These are phyloP conservation scores for Cryptococcus sp. DNA, from an alignment of 1,284 basidiomycete species.

Conservation along the genomic window DNA sequence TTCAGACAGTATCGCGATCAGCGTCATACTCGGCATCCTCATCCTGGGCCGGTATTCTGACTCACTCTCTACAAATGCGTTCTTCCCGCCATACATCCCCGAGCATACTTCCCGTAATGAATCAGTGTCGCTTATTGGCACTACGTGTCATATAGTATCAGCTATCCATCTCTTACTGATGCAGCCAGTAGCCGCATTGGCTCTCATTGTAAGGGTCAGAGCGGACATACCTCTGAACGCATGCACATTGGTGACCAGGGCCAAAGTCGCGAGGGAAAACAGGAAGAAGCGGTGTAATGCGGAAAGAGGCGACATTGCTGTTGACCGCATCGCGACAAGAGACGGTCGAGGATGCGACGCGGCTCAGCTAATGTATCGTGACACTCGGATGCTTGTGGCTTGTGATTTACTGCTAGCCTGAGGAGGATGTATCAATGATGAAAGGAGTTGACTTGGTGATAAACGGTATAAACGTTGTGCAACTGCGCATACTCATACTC, in stretches of 20 bases:
- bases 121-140: conserved; percentile 60
- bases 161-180: background rate
- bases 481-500: too few relatives aligned
- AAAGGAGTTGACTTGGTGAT: too few relatives aligned
- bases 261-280: background rate
- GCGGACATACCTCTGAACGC: background rate
- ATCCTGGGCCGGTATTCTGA: background rate
- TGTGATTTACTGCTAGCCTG: too few relatives aligned
- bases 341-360: too few relatives aligned
- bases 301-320: background rate
- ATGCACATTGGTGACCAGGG: background rate
- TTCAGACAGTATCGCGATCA: background rate
- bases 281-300: background rate
- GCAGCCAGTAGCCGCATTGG: background rate
- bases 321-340: too few relatives aligned
- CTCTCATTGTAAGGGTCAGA: background rate
- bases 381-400: too few relatives aligned
- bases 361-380: too few relatives aligned
- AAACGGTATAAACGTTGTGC: too few relatives aligned
- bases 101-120: conserved; percentile 78
- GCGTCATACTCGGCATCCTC: background rate
- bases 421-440: too few relatives aligned
- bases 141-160: conserved; percentile 20
- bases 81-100: conserved; percentile 83
- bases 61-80: conserved; percentile 83